These are phyloP conservation scores for Papilionanthe hybrid DNA, from an alignment of 116 monocot genomes.

Conservation along the genomic window DNA sequence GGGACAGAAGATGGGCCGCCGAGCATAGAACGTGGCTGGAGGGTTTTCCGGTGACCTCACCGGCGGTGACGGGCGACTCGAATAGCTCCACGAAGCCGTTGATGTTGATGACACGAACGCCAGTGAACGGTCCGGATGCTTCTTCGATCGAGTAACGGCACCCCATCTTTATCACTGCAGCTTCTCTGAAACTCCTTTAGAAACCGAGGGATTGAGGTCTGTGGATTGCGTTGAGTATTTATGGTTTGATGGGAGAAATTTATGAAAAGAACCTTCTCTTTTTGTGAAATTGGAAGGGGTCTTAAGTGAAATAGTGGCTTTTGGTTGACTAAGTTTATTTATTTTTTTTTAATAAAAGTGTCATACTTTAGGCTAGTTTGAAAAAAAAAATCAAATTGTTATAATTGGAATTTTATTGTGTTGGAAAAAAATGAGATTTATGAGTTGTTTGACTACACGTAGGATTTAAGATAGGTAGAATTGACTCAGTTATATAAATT, in stretches of 20 bases:
- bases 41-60: constrained; percentile 28
- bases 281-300: neutral
- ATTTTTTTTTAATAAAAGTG: neutral
- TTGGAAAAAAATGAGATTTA: too few species aligned
- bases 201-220: neutral
- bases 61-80: constrained; percentile 41
- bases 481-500: too few species aligned
- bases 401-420: too few species aligned
- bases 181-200: neutral
- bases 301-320: neutral
- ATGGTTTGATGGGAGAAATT: neutral
- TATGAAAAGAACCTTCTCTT: neutral
- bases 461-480: too few species aligned
- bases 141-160: neutral
- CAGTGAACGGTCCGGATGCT: neutral
- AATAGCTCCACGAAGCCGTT: constrained; percentile 72
- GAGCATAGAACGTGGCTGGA: constrained; percentile 51
- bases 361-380: neutral
- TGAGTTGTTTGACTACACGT: too few species aligned
- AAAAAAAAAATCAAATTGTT: neutral
- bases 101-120: constrained; percentile 49
- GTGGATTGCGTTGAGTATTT: neutral
- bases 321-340: neutral
- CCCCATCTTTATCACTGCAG: constrained; percentile 3
- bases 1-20: constrained; percentile 37